phyloP scores from a whole-genome alignment of 371 early-diverging fungal species.

The Mortierella polycephala region DNA sequence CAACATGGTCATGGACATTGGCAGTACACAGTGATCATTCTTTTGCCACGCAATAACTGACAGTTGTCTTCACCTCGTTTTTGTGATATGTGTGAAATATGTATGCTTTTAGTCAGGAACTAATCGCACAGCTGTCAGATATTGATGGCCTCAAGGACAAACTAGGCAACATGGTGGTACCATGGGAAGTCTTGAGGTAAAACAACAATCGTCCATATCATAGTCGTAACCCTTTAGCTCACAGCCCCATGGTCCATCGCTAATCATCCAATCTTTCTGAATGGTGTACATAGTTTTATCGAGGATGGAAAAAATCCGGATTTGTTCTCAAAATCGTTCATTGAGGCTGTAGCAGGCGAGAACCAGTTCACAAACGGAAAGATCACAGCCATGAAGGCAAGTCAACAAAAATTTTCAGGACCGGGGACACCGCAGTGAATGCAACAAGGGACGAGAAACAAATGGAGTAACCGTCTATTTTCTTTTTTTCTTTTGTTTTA shows the following conservation, averaged over 20 bases:
- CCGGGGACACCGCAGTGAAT: background rate
- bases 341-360: slow-evolving; percentile 80
- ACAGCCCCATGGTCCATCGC: too few species aligned
- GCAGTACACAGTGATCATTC: background rate
- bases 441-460: background rate
- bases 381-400: slow-evolving; percentile 72
- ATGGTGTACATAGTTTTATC: slow-evolving; percentile 58
- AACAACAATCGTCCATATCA: too few species aligned
- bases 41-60: background rate
- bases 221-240: background rate
- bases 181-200: slow-evolving; percentile 78
- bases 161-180: slow-evolving; percentile 63
- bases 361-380: slow-evolving; percentile 85
- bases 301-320: slow-evolving; percentile 81
- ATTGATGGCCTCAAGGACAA: slow-evolving; percentile 72
- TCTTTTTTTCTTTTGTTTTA: background rate
- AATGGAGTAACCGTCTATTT: background rate
- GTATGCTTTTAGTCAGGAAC: slow-evolving; percentile 61
- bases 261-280: background rate
- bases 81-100: background rate
- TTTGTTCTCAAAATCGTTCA: slow-evolving; percentile 77
- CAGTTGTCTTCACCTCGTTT: background rate
- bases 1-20: background rate
- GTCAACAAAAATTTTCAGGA: background rate
- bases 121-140: slow-evolving; percentile 66